Percentiles rank a stretch among this genome's conserved stretches.
These are phyloP conservation scores for Colletotrichum lini DNA, from an alignment of 2,329 filamentous ascomycete genomes.

Conservation along the genomic window DNA sequence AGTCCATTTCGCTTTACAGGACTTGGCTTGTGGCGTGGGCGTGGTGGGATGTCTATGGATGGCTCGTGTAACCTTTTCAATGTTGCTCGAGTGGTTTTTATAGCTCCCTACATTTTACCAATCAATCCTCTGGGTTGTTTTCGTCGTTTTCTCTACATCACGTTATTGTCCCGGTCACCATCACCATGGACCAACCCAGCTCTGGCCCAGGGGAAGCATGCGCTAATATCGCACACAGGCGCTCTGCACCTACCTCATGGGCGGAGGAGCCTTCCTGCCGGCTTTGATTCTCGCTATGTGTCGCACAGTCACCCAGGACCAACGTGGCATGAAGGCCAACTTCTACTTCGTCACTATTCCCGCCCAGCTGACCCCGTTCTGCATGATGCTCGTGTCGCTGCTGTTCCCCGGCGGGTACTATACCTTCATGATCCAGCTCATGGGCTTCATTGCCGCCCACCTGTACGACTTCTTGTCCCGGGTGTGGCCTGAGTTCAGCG, in stretches of 20 bases:
- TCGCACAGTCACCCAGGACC: slow-evolving; percentile 90
- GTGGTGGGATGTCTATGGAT: slow-evolving; percentile 84
- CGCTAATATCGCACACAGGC: slow-evolving; percentile 56
- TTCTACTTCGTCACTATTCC: slow-evolving; percentile 90
- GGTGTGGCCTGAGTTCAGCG: slow-evolving; percentile 90
- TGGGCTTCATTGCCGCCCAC: slow-evolving; percentile 90
- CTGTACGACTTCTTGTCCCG: slow-evolving; percentile 90
- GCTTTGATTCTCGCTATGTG: slow-evolving; percentile 84
- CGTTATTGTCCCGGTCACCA: not conserved
- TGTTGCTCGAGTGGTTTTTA: slow-evolving; percentile 71
- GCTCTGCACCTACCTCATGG: slow-evolving; percentile 67
- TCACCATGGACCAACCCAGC: slow-evolving; percentile 13
- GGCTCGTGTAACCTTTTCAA: slow-evolving; percentile 72
- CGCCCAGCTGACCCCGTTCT: slow-evolving; percentile 84
- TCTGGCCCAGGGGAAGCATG: slow-evolving; percentile 40
- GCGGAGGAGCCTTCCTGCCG: slow-evolving; percentile 66
- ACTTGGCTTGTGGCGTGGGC: slow-evolving; percentile 75
- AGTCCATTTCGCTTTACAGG: slow-evolving; percentile 77
- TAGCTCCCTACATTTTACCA: slow-evolving; percentile 72
- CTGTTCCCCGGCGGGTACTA: slow-evolving; percentile 72
- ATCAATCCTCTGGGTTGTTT: slow-evolving; percentile 43
- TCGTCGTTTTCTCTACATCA: slow-evolving; percentile 40
- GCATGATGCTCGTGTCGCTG: slow-evolving; percentile 82
- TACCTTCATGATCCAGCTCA: slow-evolving; percentile 74
- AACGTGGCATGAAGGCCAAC: slow-evolving; percentile 80